A percentile compares a stretch with the other conserved stretches of the same genome.
Evolutionary conservation across 2,329 filamentous ascomycete genomes (phyloP).

Genomic region (Ilyonectria sp.): DNA sequence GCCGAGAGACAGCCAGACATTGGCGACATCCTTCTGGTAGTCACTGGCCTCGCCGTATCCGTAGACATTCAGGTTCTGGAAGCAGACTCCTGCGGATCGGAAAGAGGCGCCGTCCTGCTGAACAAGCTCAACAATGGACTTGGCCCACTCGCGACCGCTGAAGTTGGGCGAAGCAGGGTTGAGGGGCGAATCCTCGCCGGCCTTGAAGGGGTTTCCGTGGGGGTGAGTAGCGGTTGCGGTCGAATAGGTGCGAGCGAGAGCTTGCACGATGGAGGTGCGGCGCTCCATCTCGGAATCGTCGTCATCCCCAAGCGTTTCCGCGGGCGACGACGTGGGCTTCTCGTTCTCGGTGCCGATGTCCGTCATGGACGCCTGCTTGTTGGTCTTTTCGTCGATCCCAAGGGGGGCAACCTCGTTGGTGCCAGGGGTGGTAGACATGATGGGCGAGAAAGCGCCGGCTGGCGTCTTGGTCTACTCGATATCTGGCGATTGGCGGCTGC

Average conservation of each 20-base stretch:
- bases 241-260: conserved; percentile 70
- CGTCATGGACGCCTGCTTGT: conserved; percentile 56
- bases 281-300: conserved; percentile 63
- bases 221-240: conserved; percentile 57
- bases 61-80: conserved; percentile 78
- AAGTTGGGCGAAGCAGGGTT: conserved; percentile 70
- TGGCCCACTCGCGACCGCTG: conserved; percentile 71
- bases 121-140: conserved; percentile 68
- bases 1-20: conserved; percentile 69
- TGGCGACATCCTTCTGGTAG: conserved; percentile 78
- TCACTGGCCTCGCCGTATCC: conserved; percentile 78
- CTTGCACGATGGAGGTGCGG: conserved; percentile 67
- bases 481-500: conserved; percentile 38
- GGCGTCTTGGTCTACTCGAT: conserved; percentile 18
- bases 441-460: conserved; percentile 30
- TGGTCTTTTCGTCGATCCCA: conserved; percentile 39
- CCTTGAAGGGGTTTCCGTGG: conserved; percentile 66
- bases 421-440: conserved; percentile 43
- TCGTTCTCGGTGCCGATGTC: conserved; percentile 52
- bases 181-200: conserved; percentile 64
- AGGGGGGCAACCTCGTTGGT: conserved; percentile 43
- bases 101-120: conserved; percentile 68
- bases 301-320: conserved; percentile 50
- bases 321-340: conserved; percentile 47
- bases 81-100: conserved; percentile 75